Conservation (phyloP, 1,284 basidiomycete species). For the Hypsizygus ulmarius region DNA sequence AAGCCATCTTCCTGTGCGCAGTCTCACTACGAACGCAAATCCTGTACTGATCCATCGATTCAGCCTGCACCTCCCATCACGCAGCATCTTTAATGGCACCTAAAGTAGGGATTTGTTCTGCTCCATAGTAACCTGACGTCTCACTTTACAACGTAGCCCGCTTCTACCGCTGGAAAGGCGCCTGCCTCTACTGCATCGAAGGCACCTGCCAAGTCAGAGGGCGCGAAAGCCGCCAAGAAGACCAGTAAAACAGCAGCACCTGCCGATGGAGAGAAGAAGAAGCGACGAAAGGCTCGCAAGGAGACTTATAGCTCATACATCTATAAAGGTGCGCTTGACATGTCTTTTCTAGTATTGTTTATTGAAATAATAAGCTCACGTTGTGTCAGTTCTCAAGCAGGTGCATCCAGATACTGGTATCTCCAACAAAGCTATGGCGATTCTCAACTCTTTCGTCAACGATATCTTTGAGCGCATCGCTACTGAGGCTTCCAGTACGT, state of each 20-base stretch:
- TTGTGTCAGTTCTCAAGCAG: conserved; percentile 67
- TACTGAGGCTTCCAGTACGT: conserved; percentile 75
- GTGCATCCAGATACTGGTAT: conserved; percentile 88
- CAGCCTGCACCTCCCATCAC: background rate
- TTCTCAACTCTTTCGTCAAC: conserved; percentile 79
- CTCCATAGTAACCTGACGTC: background rate
- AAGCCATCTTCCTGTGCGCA: background rate
- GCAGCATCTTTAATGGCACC: conserved; percentile 35
- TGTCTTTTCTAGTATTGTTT: background rate
- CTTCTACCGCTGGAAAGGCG: conserved; percentile 78
- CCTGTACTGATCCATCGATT: background rate
- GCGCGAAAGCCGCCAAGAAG: conserved; percentile 66
- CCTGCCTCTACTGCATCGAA: conserved; percentile 76
- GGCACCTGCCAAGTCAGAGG: conserved; percentile 70
- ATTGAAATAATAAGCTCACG: background rate
- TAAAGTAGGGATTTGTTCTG: conserved; percentile 29
- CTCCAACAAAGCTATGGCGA: conserved; percentile 86
- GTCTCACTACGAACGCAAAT: background rate
- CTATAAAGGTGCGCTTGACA: conserved; percentile 67
- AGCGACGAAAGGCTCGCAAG: conserved; percentile 82
- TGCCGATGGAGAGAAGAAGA: conserved; percentile 77
- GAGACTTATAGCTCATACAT: conserved; percentile 91
- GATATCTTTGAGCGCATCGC: conserved; percentile 86
- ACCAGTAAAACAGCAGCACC: conserved; percentile 48
- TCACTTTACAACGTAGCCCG: conserved; percentile 34